These are phyloP conservation scores for Fibroporia radiculosa DNA, from an alignment of 768 basidiomycete genomes.

Conservation along the genomic window DNA sequence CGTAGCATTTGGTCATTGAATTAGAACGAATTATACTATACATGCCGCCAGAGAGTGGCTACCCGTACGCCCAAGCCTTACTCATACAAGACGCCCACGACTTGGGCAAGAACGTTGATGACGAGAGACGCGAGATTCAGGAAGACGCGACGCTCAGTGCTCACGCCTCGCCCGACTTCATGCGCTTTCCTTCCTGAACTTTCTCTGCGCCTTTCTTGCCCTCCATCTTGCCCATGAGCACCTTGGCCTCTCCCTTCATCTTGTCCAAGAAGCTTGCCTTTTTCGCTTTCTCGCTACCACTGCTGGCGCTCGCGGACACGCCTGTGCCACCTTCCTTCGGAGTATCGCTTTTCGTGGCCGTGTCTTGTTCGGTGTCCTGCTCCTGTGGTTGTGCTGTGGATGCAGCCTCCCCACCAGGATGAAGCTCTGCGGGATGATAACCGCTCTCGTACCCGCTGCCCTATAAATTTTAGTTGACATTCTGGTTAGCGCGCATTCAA, in stretches of 20 bases:
- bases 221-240: conserved; percentile 22
- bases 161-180: conserved; percentile 18
- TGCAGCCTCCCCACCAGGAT: conserved; percentile 9
- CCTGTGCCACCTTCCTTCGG: conserved; percentile 7
- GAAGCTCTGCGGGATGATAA: conserved; percentile 21
- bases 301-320: background rate
- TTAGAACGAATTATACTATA: no score
- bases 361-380: conserved; percentile 7
- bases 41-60: no score
- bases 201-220: conserved; percentile 20
- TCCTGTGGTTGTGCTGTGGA: background rate
- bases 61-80: no score
- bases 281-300: conserved; percentile 11
- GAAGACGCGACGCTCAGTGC: no score
- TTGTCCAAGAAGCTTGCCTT: conserved; percentile 24
- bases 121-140: no score
- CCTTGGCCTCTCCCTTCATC: conserved; percentile 25
- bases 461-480: no score
- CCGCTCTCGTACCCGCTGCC: conserved; percentile 18
- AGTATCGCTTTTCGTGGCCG: conserved; percentile 12
- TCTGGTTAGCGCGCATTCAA: no score
- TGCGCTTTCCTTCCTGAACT: conserved; percentile 20
- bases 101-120: no score
- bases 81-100: no score
- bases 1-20: no score